phyloP scores from a whole-genome alignment of 306 rosid species.

The Dalbergia oliveri region DNA sequence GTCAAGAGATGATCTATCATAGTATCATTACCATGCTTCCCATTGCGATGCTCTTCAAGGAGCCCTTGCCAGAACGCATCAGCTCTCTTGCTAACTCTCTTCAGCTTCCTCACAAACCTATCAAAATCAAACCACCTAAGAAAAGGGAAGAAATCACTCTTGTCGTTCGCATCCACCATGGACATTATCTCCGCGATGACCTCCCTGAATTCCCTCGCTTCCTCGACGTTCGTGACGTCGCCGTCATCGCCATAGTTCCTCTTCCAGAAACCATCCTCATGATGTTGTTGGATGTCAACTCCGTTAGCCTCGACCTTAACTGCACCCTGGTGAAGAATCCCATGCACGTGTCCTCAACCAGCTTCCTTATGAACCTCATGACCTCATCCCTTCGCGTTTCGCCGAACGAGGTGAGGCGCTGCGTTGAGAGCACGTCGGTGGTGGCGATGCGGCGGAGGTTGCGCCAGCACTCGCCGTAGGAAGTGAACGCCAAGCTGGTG shows the following conservation, averaged over 20 bases:
- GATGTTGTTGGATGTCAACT: slow-evolving; percentile 51
- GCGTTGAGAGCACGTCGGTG: slow-evolving; percentile 51
- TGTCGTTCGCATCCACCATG: slow-evolving; percentile 32
- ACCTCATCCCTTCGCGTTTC: slow-evolving; percentile 46
- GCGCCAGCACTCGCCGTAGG: slow-evolving; percentile 64
- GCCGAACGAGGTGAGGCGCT: background rate
- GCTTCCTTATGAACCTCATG: slow-evolving; percentile 26
- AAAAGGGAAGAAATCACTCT: slow-evolving; percentile 52
- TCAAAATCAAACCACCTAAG: slow-evolving; percentile 48
- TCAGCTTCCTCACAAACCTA: slow-evolving; percentile 35
- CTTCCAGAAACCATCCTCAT: slow-evolving; percentile 36
- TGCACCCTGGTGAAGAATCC: slow-evolving; percentile 39
- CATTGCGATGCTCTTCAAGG: slow-evolving; percentile 52
- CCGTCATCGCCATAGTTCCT: slow-evolving; percentile 15
- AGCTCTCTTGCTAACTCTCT: background rate
- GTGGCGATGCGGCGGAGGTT: slow-evolving; percentile 62
- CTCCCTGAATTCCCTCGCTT: slow-evolving; percentile 45
- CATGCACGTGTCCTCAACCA: background rate
- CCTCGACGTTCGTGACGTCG: slow-evolving; percentile 40
- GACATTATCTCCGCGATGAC: slow-evolving; percentile 18
- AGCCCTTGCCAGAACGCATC: slow-evolving; percentile 54
- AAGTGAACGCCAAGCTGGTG: slow-evolving; percentile 36
- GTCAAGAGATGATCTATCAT: slow-evolving; percentile 57
- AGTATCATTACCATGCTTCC: slow-evolving; percentile 27
- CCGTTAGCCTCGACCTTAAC: slow-evolving; percentile 36